These are phyloP conservation scores for Termitomyces sp. DNA, from an alignment of 768 basidiomycete genomes.

Conservation along the genomic window DNA sequence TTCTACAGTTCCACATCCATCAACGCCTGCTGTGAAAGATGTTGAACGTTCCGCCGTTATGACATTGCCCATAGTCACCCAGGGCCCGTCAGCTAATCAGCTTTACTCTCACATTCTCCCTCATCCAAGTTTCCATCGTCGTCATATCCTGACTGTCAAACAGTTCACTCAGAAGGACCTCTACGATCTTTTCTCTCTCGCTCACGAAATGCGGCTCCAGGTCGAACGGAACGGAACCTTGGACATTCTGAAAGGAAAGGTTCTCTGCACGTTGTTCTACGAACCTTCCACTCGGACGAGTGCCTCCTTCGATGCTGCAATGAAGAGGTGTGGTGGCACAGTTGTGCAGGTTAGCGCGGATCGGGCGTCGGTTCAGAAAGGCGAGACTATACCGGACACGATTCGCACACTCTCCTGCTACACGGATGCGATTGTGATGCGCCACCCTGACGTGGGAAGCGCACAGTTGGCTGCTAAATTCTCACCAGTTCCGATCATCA, in stretches of 20 bases:
- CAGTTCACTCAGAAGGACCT: constrained; percentile 88
- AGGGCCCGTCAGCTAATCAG: constrained; percentile 31
- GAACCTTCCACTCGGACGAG: constrained; percentile 97
- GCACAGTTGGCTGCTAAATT: constrained; percentile 95
- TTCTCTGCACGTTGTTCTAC: constrained; percentile 91
- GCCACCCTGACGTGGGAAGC: constrained; percentile 92
- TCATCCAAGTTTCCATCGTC: constrained; percentile 87
- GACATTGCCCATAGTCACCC: constrained; percentile 21
- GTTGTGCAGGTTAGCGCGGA: constrained; percentile 84
- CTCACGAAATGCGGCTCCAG: constrained; percentile 94
- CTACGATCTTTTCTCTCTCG: constrained; percentile 90
- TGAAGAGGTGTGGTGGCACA: constrained; percentile 97
- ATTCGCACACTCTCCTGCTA: constrained; percentile 94
- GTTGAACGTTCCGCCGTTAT: constrained; percentile 22
- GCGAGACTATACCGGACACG: constrained; percentile 91
- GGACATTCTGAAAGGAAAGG: constrained; percentile 87
- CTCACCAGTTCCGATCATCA: constrained; percentile 93
- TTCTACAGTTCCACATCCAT: constrained; percentile 4
- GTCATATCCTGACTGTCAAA: constrained; percentile 92
- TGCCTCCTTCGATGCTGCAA: constrained; percentile 95
- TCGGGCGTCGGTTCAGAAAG: constrained; percentile 87
- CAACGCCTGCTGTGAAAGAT: constrained; percentile 29
- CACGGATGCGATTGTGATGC: constrained; percentile 89
- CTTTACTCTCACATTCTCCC: constrained; percentile 48
- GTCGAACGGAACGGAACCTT: constrained; percentile 88